Conservation (phyloP, 306 rosid genomes). For the Quercus aquifolioides region DNA sequence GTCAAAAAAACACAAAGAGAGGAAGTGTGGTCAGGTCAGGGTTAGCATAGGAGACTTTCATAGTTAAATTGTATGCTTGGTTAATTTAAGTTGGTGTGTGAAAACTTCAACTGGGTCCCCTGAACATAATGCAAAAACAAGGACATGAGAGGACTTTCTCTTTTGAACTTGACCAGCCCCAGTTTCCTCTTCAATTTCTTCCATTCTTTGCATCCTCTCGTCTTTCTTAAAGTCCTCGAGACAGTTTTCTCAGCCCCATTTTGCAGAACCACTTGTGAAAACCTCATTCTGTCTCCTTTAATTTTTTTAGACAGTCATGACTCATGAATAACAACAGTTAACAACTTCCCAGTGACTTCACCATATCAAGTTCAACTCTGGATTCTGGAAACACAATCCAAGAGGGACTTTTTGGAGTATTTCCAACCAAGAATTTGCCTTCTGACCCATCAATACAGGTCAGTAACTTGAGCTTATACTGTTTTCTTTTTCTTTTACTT, state of each 20-base stretch:
- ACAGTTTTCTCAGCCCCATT: not conserved
- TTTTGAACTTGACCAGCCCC: not conserved
- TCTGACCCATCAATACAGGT: not conserved
- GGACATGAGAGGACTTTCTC: not conserved
- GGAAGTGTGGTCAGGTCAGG: no score
- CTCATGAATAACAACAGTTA: not conserved
- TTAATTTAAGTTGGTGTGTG: not conserved
- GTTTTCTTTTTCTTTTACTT: not conserved
- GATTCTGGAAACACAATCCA: not conserved
- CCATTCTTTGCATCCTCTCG: not conserved
- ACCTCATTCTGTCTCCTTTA: not conserved
- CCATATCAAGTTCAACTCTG: not conserved
- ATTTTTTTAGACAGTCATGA: not conserved
- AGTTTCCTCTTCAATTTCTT: not conserved
- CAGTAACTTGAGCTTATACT: not conserved
- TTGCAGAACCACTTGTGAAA: not conserved
- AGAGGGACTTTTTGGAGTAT: not conserved
- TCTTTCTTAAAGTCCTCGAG: not conserved
- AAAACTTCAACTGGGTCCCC: not conserved
- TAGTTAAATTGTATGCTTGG: no score
- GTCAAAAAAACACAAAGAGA: no score
- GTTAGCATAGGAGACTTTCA: no score
- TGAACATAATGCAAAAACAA: not conserved
- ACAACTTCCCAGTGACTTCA: not conserved
- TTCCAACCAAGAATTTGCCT: not conserved